phyloP scores from a whole-genome alignment of 2,329 filamentous ascomycete species.

The Talaromyces piceae region DNA sequence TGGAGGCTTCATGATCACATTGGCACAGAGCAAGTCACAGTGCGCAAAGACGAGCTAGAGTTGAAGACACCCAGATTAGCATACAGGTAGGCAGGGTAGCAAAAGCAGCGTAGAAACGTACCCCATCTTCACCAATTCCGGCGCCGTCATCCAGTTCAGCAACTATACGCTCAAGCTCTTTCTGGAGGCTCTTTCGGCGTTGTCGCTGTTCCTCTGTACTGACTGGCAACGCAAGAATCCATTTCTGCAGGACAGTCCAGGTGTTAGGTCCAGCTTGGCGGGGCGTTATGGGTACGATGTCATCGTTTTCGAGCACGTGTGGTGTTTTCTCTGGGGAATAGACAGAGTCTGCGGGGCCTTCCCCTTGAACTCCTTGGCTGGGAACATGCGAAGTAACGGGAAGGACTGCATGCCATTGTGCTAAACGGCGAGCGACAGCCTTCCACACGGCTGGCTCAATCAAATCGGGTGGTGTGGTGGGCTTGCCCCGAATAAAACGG shows the following conservation, averaged over 20 bases:
- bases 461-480: slow-evolving; percentile 74
- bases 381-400: slow-evolving; percentile 39
- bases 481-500: slow-evolving; percentile 74
- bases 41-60: slow-evolving; percentile 79
- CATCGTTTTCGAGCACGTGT: slow-evolving; percentile 13
- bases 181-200: slow-evolving; percentile 62
- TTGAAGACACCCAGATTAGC: slow-evolving; percentile 11
- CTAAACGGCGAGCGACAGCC: slow-evolving; percentile 75
- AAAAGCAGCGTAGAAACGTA: slow-evolving; percentile 30
- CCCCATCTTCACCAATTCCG: slow-evolving; percentile 67
- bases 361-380: neutral
- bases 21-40: slow-evolving; percentile 92
- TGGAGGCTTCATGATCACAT: slow-evolving; percentile 71
- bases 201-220: slow-evolving; percentile 61
- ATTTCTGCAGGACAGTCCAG: slow-evolving; percentile 94
- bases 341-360: neutral
- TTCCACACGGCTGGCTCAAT: slow-evolving; percentile 67
- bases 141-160: slow-evolving; percentile 65
- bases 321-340: slow-evolving; percentile 12
- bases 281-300: slow-evolving; percentile 43
- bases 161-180: slow-evolving; percentile 65
- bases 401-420: slow-evolving; percentile 81
- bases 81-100: neutral
- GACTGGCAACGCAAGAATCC: slow-evolving; percentile 78
- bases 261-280: slow-evolving; percentile 73